Evolutionary conservation across 192 early-diverging fungal species (phyloP).

Genomic region (Phlyctochytrium arcticum): DNA sequence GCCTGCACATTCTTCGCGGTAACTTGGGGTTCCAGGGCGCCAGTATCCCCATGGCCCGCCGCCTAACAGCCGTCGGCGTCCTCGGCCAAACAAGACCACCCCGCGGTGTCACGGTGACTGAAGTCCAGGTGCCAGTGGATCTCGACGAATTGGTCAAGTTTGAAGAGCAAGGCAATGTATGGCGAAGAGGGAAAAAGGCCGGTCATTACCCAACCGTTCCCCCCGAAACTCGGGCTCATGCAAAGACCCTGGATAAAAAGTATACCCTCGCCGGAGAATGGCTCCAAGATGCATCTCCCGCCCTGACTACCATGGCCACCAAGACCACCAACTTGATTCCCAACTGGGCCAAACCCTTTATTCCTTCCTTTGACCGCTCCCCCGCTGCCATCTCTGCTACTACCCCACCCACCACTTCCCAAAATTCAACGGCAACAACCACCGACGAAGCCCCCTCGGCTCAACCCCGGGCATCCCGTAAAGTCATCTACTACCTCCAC

Average conservation of each 20-base stretch:
- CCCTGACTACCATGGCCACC: background rate
- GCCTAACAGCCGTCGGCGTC: background rate
- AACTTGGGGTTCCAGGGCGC: constrained; percentile 17
- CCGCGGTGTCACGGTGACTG: background rate
- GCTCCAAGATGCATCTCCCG: background rate
- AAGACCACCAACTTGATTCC: background rate
- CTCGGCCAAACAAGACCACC: background rate
- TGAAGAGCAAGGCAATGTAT: constrained; percentile 15
- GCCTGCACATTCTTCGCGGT: constrained; percentile 21
- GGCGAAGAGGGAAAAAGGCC: background rate
- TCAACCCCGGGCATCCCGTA: constrained; percentile 6
- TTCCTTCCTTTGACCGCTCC: too few species aligned
- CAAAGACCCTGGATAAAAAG: background rate
- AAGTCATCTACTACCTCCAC: constrained; percentile 38
- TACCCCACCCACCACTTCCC: background rate
- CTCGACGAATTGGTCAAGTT: constrained; percentile 16
- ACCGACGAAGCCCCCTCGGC: too few species aligned
- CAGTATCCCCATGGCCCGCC: constrained; percentile 17
- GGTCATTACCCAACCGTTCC: constrained; percentile 22
- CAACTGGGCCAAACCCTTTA: background rate
- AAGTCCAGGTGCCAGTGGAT: constrained; percentile 6
- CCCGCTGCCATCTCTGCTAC: background rate
- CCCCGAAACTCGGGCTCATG: background rate
- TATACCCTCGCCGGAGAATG: constrained; percentile 41
- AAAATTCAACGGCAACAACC: background rate